A percentile compares a stretch with the other conserved stretches of the same genome.
Conservation (phyloP, 1,139 yeast species). For the Candida sanyaensis region DNA sequence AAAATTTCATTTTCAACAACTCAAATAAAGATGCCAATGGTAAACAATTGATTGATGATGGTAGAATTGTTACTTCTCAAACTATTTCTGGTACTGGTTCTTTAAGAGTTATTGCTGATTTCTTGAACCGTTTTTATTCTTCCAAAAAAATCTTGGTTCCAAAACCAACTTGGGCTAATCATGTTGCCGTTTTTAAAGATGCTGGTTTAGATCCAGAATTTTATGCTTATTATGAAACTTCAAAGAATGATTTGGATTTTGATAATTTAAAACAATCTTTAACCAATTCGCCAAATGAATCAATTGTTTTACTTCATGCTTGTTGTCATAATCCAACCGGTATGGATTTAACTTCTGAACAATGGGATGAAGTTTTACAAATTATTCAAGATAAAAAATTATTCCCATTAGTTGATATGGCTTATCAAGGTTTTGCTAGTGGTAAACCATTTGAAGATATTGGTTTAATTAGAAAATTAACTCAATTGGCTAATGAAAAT, state of each 20-base stretch:
- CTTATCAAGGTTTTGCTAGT: conserved; percentile 96
- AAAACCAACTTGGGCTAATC: conserved; percentile 79
- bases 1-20: conserved; percentile 53
- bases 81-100: conserved; percentile 65
- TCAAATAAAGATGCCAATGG: conserved; percentile 51
- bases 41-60: conserved; percentile 45
- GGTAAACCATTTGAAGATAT: conserved; percentile 61
- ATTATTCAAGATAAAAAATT: conserved; percentile 59
- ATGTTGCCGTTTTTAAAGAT: conserved; percentile 56
- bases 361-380: conserved; percentile 75
- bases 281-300: conserved; percentile 46
- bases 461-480: conserved; percentile 50
- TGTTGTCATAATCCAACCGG: conserved; percentile 99
- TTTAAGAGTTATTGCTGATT: conserved; percentile 56
- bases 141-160: conserved; percentile 56
- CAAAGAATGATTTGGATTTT: conserved; percentile 54
- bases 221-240: conserved; percentile 55
- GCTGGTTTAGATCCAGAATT: conserved; percentile 47
- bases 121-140: conserved; percentile 49
- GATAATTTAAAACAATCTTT: conserved; percentile 50
- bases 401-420: conserved; percentile 89
- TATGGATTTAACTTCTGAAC: conserved; percentile 83
- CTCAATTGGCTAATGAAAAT: conserved; percentile 48
- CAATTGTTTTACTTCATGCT: conserved; percentile 82
- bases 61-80: conserved; percentile 56